Evolutionary conservation across 2,329 filamentous ascomycete species (phyloP).

Genomic region (Pseudogymnoascus destructans): DNA sequence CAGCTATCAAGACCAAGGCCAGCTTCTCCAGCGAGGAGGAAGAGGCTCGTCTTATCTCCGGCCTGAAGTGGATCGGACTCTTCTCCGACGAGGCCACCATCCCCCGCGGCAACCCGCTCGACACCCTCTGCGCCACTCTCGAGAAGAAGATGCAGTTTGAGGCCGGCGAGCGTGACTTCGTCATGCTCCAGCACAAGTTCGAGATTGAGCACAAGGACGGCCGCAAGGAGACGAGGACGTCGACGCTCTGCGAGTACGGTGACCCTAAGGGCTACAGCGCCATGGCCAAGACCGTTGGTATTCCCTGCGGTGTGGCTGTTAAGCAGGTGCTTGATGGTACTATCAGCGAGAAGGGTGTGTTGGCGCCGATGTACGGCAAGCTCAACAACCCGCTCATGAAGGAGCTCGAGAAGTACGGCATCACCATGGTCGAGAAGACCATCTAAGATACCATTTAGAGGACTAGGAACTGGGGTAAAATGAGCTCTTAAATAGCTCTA

Average conservation of each 20-base stretch:
- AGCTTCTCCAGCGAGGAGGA: constrained; percentile 56
- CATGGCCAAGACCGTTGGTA: constrained; percentile 73
- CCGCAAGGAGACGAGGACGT: constrained; percentile 61
- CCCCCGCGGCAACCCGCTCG: constrained; percentile 66
- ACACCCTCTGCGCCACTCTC: constrained; percentile 79
- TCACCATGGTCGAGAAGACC: constrained; percentile 59
- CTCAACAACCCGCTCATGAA: constrained; percentile 63
- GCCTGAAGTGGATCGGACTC: constrained; percentile 58
- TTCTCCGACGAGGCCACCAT: constrained; percentile 57
- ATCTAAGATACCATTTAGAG: constrained; percentile 22
- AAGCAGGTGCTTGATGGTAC: constrained; percentile 66
- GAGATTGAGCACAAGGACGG: constrained; percentile 74
- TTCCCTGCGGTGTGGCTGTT: constrained; percentile 63
- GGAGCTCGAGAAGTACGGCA: constrained; percentile 65
- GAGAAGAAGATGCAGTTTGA: constrained; percentile 88
- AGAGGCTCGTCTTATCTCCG: constrained; percentile 54
- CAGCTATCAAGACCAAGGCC: constrained; percentile 62
- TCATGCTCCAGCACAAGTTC: constrained; percentile 72
- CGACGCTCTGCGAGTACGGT: constrained; percentile 74
- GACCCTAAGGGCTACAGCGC: constrained; percentile 63
- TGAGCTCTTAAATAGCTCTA: background rate
- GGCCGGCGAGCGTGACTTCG: constrained; percentile 70
- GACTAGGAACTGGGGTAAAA: background rate
- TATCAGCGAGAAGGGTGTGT: constrained; percentile 56
- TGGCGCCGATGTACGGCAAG: constrained; percentile 63